Evolutionary conservation across 441 rosid genomes (phyloP), one percentile per base, ranked within the genome.

Genomic region (Aquilaria agallochum): DNA sequence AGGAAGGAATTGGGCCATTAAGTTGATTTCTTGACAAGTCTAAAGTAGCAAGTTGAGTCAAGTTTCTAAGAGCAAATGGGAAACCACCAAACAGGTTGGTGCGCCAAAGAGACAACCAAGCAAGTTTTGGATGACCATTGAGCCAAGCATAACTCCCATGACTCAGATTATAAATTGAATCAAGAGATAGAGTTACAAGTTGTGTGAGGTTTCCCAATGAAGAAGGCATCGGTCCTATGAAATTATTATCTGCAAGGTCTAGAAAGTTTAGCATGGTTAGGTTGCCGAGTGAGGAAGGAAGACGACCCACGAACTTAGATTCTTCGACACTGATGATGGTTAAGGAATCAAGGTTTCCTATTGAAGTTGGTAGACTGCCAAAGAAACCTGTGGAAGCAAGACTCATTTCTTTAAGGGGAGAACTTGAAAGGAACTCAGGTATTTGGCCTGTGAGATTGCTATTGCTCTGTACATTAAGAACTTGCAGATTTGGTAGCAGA

Each of bases 1-100:
- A 50, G 9, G 49, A 46, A n/a, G 69, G 69, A 33, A 66, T 58
- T 5, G 14, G 52, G 20, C 20, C 20, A 15, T 0, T 15, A 15
- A 15, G 20, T 15, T 15, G 20, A 15, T 15, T 15, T 15, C 20
- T 15, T 15, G 20, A 15, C 20, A 15, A 15, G 0, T 15, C 20
- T 15, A 15, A 15, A 15, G 20, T 15, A 15, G 20, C 0, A 15
- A 15, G 20, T 15, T 15, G 20, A 15, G 20, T 15, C 0, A 15
- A 15, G 20, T 15, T 15, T 15, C 20, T 15, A 15, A 15, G 20
- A 15, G 20, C 20, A 15, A 15, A 15, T 15, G 20, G 20, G 20
- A 15, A 15, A 15, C 20, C 20, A 15, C 20, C 20, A 15, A 15
- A 0, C 20, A 15, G 20, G 20, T 15, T 15, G 20, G 20, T 15